Evolutionary conservation across 495 filamentous ascomycete genomes (phyloP).

Genomic region (Annulohypoxylon maeteangense): DNA sequence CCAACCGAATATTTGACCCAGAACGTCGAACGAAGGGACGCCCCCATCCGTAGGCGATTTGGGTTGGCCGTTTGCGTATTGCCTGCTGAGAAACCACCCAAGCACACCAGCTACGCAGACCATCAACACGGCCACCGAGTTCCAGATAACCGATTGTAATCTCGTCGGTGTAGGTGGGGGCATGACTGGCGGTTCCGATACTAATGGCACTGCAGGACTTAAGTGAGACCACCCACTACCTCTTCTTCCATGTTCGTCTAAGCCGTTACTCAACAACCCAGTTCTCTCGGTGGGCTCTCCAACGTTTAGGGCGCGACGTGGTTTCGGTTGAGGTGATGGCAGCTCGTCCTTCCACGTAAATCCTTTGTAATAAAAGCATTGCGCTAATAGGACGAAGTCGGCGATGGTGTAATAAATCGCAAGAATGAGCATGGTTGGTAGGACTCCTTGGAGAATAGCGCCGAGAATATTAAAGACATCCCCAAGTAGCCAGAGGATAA

Average conservation of each 20-base stretch:
- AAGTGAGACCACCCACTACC: constrained; percentile 70
- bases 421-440: constrained; percentile 95
- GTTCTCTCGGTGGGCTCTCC: constrained; percentile 56
- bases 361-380: constrained; percentile 94
- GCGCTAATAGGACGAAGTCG: constrained; percentile 84
- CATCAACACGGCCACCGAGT: constrained; percentile 74
- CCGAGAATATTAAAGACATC: constrained; percentile 98
- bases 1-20: constrained; percentile 89
- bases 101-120: constrained; percentile 84
- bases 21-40: constrained; percentile 70
- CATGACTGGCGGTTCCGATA: constrained; percentile 51
- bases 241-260: constrained; percentile 55
- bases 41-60: constrained; percentile 32
- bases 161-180: constrained; percentile 54
- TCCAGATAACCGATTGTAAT: constrained; percentile 73
- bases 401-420: constrained; percentile 96
- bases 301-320: constrained; percentile 6
- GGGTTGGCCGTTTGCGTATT: constrained; percentile 40
- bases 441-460: constrained; percentile 88
- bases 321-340: constrained; percentile 41
- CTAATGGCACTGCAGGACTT: constrained; percentile 80
- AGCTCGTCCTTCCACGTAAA: constrained; percentile 74
- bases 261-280: constrained; percentile 46
- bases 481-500: constrained; percentile 88
- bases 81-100: constrained; percentile 82